Conservation (phyloP, 2,329 filamentous ascomycete species). For the Nectriaceae sp. region DNA sequence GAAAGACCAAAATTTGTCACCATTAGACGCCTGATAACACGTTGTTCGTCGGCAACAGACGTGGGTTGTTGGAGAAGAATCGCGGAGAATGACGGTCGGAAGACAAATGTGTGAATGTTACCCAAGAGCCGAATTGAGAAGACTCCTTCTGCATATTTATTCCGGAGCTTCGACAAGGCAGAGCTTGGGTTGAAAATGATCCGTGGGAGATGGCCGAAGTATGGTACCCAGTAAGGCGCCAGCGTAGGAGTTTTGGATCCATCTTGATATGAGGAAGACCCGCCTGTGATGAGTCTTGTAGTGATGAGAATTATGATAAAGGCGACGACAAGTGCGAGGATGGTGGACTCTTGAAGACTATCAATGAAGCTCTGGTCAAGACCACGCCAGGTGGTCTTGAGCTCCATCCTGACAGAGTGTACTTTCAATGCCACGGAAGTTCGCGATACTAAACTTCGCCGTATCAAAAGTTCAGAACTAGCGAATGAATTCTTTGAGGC, state of each 20-base stretch:
- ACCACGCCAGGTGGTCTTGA: conserved; percentile 11
- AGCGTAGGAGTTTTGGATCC: conserved; percentile 23
- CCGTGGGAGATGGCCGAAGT: conserved; percentile 38
- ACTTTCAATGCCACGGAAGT: too few relatives aligned
- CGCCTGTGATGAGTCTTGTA: conserved; percentile 25
- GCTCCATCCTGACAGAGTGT: conserved; percentile 16
- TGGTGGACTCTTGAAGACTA: conserved; percentile 22
- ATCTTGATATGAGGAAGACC: conserved; percentile 41
- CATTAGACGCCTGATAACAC: conserved; percentile 28
- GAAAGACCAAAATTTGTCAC: conserved; percentile 36
- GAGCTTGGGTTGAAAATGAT: conserved; percentile 30
- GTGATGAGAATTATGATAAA: conserved; percentile 28
- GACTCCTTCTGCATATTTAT: conserved; percentile 34
- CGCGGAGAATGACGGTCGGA: conserved; percentile 32
- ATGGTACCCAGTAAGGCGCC: conserved; percentile 39
- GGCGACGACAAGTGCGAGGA: conserved; percentile 24
- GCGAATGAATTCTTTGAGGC: too few relatives aligned
- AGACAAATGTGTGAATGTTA: conserved; percentile 35
- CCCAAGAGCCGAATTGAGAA: conserved; percentile 38
- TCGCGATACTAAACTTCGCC: too few relatives aligned
- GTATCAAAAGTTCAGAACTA: too few relatives aligned
- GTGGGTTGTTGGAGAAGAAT: conserved; percentile 32
- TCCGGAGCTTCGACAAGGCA: conserved; percentile 34
- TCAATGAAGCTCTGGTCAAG: conserved; percentile 21
- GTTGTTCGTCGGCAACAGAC: conserved; percentile 28